Evolutionary conservation across 208 protist species (phyloP).

Genomic region (Acanthamoeba rhysodes): DNA sequence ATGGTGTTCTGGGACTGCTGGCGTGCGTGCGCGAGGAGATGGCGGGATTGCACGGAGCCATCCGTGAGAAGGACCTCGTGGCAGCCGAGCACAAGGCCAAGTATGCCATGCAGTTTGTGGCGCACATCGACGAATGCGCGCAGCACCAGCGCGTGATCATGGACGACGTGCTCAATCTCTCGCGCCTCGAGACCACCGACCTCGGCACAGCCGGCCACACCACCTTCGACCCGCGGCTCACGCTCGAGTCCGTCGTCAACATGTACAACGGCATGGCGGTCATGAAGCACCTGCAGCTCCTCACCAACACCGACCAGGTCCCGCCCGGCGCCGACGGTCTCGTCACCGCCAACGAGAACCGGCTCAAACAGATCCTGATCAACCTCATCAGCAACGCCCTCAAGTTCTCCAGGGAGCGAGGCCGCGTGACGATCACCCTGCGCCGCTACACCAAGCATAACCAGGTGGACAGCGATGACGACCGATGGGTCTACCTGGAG

Average conservation of each 20-base stretch:
- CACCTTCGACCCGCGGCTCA: background rate
- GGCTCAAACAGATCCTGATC: constrained; percentile 34
- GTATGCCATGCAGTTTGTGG: background rate
- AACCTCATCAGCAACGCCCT: background rate
- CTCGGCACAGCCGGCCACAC: background rate
- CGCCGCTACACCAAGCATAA: background rate
- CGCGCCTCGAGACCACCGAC: background rate
- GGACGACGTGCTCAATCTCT: constrained; percentile 48
- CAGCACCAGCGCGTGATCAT: constrained; percentile 57
- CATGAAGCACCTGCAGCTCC: background rate
- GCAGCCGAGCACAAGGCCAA: background rate
- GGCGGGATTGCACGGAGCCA: background rate
- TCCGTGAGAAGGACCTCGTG: background rate
- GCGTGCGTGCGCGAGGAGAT: constrained; percentile 15
- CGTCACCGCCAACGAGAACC: background rate
- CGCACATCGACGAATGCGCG: constrained; percentile 5
- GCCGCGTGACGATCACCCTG: background rate
- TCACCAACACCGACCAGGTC: background rate
- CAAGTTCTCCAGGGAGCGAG: constrained; percentile 12
- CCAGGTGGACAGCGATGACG: background rate
- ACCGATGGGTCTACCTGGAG: background rate
- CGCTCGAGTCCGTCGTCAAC: constrained; percentile 1
- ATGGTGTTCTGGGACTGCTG: constrained; percentile 11
- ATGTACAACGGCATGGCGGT: background rate
- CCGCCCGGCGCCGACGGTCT: background rate